Base-by-base conservation (phyloP, 2,329 filamentous ascomycete genomes). In the Fusarium sp. region DNA sequence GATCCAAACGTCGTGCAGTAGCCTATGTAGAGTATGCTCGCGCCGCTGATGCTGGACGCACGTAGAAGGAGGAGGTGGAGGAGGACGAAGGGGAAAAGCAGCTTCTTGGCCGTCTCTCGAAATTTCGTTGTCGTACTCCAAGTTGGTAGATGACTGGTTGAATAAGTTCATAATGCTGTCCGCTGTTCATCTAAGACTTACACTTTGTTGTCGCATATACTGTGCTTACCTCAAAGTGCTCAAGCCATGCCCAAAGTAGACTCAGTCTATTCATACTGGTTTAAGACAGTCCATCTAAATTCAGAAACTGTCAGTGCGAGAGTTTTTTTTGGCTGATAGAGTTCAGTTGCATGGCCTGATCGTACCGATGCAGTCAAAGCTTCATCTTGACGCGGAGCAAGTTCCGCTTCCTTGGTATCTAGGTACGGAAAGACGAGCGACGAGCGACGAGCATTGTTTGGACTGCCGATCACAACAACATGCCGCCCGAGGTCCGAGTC, bases 391-490 rank as follows among this genome's bases (percentile, higher is more conserved):
- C 34, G 21, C 48, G 43, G 58, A 11, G 7, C 21, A 14, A 37
- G 44, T 37, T 55, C 44, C 54, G 54, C 45, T 45, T 41, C 58
- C 37, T 63, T 53, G 39, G 28, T 44, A 49, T 39, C 26, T 23
- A 48, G 26, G 14, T 16, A 41, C 34, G 23, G 31, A 50, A 31
- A 50, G 46, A 16, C 18, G 11, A 34, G 30, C 16, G 46, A 16
- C 18, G 11, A 34, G 30, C 16, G 13, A 13, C 28, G 70, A 51
- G 26, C 23, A 56, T 26, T 34, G 28, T 62, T 51, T 31, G 37
- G 41, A 26, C 28, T 42, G 62, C 52, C 50, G 67, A 70, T 67
- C 53, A 53, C n/a, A 62, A 49, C 45, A 54, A 53, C 42, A 42
- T 70, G 50, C 66, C 66, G 56, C 31, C 26, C 19, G 50, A 46